Conservation (phyloP, 2,329 filamentous ascomycete genomes). For the Raffaelea arxii region DNA sequence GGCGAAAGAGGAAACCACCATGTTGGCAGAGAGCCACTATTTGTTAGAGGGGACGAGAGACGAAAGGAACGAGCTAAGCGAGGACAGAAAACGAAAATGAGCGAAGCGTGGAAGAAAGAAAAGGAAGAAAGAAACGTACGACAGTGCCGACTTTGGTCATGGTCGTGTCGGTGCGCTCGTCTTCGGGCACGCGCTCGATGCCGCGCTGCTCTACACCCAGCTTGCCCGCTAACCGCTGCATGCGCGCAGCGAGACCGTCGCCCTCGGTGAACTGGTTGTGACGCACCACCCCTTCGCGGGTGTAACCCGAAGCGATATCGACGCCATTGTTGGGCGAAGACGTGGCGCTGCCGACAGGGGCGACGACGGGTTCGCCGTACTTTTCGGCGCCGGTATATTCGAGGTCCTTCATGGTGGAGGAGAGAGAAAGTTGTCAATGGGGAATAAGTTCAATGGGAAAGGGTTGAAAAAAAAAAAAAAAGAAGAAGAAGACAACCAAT, state of each 20-base stretch:
- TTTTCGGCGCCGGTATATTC: constrained; percentile 5
- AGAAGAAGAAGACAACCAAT: no score
- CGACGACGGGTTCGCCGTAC: constrained; percentile 9
- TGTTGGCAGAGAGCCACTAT: constrained; percentile 68
- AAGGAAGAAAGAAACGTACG: constrained; percentile 34
- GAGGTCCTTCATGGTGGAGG: constrained; percentile 9
- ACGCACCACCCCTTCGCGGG: constrained; percentile 15
- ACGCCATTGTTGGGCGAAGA: no score
- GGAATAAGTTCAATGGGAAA: no score
- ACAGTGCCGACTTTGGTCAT: constrained; percentile 61
- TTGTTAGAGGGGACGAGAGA: not conserved
- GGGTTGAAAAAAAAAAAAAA: no score
- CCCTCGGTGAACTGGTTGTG: constrained; percentile 13
- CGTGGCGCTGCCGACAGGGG: not conserved
- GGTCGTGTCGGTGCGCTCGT: constrained; percentile 56
- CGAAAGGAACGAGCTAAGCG: not conserved
- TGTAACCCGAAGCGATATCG: constrained; percentile 10
- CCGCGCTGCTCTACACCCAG: constrained; percentile 64
- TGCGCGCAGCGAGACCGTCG: constrained; percentile 16
- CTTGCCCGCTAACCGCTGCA: constrained; percentile 53
- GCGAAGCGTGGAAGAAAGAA: no score
- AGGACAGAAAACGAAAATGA: not conserved
- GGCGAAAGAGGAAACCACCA: constrained; percentile 68
- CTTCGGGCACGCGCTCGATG: constrained; percentile 63
- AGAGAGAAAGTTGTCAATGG: no score